Percentiles rank a stretch among this genome's conserved stretches.
These are phyloP conservation scores for Fusarium nygamai DNA, from an alignment of 2,329 filamentous ascomycete genomes.

Conservation along the genomic window DNA sequence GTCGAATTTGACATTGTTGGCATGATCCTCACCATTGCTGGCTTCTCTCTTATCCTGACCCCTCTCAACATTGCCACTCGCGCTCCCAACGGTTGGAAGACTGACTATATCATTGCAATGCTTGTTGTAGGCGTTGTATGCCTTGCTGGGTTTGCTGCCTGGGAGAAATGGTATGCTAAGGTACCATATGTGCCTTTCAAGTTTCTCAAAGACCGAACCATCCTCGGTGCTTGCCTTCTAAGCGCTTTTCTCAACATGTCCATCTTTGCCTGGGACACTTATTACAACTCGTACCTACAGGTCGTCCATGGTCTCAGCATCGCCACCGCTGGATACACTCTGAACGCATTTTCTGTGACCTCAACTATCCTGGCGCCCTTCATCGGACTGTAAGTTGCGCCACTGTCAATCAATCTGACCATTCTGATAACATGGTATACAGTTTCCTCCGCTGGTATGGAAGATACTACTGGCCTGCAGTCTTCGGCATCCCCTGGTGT, in stretches of 20 bases:
- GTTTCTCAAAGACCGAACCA: conserved; percentile 59
- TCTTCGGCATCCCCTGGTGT: conserved; percentile 63
- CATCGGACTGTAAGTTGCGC: conserved; percentile 50
- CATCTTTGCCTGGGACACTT: conserved; percentile 54
- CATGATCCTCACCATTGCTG: conserved; percentile 61
- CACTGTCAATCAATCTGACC: too few relatives aligned
- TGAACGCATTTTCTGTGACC: conserved; percentile 59
- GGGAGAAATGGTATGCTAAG: conserved; percentile 65
- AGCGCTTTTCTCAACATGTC: conserved; percentile 53
- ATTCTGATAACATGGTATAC: background rate
- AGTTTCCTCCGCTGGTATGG: conserved; percentile 59
- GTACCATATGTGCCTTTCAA: conserved; percentile 57
- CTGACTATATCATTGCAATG: conserved; percentile 63
- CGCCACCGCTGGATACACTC: conserved; percentile 58
- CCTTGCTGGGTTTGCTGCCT: conserved; percentile 61
- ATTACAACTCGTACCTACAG: conserved; percentile 62
- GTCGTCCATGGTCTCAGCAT: conserved; percentile 60
- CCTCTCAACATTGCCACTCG: conserved; percentile 65
- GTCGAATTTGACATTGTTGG: conserved; percentile 55
- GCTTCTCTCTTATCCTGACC: conserved; percentile 66
- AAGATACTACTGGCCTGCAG: conserved; percentile 61
- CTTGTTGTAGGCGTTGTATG: conserved; percentile 63
- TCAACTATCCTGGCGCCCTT: conserved; percentile 57
- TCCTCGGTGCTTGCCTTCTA: conserved; percentile 58
- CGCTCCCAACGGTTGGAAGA: conserved; percentile 56